Base-by-base conservation (phyloP, 345 rosid genomes). In the Carallia pectinifolia region DNA sequence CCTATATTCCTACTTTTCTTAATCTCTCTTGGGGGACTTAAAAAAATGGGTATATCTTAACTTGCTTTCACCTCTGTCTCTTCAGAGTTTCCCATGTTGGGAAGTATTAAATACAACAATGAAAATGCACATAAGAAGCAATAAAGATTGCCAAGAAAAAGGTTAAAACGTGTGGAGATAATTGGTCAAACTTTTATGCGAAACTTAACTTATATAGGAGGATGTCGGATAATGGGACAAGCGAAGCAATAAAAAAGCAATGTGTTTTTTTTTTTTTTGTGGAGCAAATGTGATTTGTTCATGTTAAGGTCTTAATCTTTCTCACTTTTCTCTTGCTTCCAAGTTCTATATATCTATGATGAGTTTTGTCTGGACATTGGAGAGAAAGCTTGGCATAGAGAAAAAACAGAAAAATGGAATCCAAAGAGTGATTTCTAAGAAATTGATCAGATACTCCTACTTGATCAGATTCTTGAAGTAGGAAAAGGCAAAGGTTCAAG, bases 401-500 rank as follows among this genome's bases (percentile, higher is more conserved):
- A 69, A 50, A 52, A 56, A 23, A 23, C 23, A 33, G 63, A 64
- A 36, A 64, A 65, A 81, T 71, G 77, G 77, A 59, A 79, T 71
- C 77, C 76, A 52, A 69, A 77, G 82, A 77, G 71, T 61, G 77
- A 38, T 70, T 79, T 56, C 72, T 70, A 62, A 72, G 76, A 70
- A 36, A 58, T 31, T 59, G 69, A 77, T 79, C 76, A 74, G 81
- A 56, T 27, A 1, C 12, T 44, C 50, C 50, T 12, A 44, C 50
- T 44, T 0, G 50, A 44, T 13, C 50, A 44, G 50, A 71, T 75
- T 79, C 87, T 81, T 74, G 74, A 82, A 84, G 85, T 82, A 70
- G 88, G 88, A 81, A 86, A 82, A 84, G 73, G 85, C 88, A 79
- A 80, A 86, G 86, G 88, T 84, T 81, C 81, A 81, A 76, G 58